Conservation (phyloP, 257 asterid species). For the Euphrasia confusa region DNA sequence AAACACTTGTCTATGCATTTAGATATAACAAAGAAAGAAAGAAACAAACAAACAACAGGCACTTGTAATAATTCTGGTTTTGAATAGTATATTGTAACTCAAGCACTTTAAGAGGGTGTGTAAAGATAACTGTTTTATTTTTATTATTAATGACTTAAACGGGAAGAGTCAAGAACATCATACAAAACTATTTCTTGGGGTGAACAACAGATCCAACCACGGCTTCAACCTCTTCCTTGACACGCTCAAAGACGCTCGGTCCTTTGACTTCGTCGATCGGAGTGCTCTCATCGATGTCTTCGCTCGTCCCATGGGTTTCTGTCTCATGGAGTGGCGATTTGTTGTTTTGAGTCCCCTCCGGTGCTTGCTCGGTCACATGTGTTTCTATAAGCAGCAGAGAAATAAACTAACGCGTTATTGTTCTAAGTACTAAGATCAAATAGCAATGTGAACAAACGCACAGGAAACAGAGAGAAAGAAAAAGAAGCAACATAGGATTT, state of each 20-base stretch:
- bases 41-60: not conserved
- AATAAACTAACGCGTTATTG: not conserved
- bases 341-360: conserved; percentile 33
- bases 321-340: conserved; percentile 42
- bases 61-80: not conserved
- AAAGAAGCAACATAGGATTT: not conserved
- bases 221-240: conserved; percentile 89
- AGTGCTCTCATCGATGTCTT: conserved; percentile 58
- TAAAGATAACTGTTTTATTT: too few species aligned
- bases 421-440: not conserved
- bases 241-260: conserved; percentile 62
- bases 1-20: not conserved
- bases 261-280: conserved; percentile 66
- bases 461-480: too few species aligned
- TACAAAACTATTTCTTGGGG: conserved; percentile 46
- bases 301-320: conserved; percentile 84
- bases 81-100: not conserved
- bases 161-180: not conserved
- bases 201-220: conserved; percentile 39
- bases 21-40: not conserved
- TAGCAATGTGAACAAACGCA: not conserved
- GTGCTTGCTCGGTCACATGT: conserved; percentile 33
- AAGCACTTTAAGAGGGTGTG: not conserved
- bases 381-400: conserved; percentile 23
- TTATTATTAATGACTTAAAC: not conserved